Evolutionary conservation across 192 early-diverging fungal species (phyloP).

Genomic region (Backusella tarrabulga): DNA sequence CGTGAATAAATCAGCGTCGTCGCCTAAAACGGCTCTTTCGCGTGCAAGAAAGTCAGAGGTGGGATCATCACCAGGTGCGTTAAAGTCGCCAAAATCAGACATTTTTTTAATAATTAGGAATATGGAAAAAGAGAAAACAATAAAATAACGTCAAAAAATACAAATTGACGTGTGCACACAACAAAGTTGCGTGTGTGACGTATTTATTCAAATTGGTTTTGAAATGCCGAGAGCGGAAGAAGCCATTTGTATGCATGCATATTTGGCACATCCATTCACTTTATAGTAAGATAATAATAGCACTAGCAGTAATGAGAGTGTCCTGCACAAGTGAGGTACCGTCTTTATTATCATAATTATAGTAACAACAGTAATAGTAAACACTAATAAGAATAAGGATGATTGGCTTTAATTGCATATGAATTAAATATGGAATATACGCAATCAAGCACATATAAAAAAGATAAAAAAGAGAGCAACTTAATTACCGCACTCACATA

Average conservation of each 20-base stretch:
- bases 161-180: neutral
- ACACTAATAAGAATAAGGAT: no score
- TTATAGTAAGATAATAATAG: no score
- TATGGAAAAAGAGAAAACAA: neutral
- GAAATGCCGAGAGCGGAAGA: neutral
- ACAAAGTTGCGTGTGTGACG: neutral
- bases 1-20: constrained; percentile 65
- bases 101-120: constrained; percentile 9
- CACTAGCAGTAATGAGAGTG: no score
- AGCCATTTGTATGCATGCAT: neutral
- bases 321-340: no score
- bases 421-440: neutral
- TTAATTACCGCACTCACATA: neutral
- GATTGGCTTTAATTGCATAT: neutral
- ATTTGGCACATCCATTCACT: no score
- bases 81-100: constrained; percentile 46
- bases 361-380: no score
- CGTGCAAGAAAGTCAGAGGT: constrained; percentile 75
- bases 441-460: neutral
- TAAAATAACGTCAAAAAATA: neutral
- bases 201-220: neutral
- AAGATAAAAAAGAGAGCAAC: neutral
- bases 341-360: neutral
- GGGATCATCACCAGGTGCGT: constrained; percentile 51
- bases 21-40: constrained; percentile 70